Evolutionary conservation across 108 stramenopile genomes (phyloP), one percentile per base, ranked within the genome.

Genomic region (Pseudonitzschia delicatissima): DNA sequence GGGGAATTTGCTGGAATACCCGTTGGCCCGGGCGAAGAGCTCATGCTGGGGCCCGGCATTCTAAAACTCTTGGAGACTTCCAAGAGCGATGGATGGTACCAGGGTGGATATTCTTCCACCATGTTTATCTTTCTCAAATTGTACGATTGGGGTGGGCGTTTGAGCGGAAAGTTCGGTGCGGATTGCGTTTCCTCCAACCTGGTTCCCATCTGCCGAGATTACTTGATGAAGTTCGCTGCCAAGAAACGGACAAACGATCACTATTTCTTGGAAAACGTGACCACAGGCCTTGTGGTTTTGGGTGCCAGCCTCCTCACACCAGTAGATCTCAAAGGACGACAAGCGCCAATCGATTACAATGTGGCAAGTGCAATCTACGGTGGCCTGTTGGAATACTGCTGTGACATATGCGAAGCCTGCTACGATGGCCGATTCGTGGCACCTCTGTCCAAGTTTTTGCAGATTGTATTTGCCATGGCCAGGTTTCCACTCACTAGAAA

Each of bases 301-400:
- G 49, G 52, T 40, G 55, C 63, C 3, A 62, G 31, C 27, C 21
- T 74, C 18, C 39, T 74, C 58, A 74, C 73, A 44, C 73, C 73
- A 6, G 1, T 55, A 13, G 53, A 55, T 33, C 11, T 18, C n/a
- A 61, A 61, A 21, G 47, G 37, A 0, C 67, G 58, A 15, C 73
- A 74, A 49, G 73, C 66, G 37, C 66, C 73, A 5, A 66, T 74
- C 20, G 73, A 74, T 29, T 74, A 67, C 51, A 74, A 74, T 47
- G 66, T 74, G 9, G 66, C 73, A 28, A 74, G 42, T n/a, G 73
- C 73, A 2, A 61, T 74, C 20, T 45, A 45, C 17, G 50, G 32
- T 23, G 73, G 73, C 4, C 31, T 74, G 23, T 42, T 74, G 27
- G 64, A 74, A 40, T 74, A 50, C 29, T 51, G 53, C 59, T 49